These are phyloP conservation scores for Xanthoconium purpureum DNA, from an alignment of 768 basidiomycete genomes.

Conservation along the genomic window DNA sequence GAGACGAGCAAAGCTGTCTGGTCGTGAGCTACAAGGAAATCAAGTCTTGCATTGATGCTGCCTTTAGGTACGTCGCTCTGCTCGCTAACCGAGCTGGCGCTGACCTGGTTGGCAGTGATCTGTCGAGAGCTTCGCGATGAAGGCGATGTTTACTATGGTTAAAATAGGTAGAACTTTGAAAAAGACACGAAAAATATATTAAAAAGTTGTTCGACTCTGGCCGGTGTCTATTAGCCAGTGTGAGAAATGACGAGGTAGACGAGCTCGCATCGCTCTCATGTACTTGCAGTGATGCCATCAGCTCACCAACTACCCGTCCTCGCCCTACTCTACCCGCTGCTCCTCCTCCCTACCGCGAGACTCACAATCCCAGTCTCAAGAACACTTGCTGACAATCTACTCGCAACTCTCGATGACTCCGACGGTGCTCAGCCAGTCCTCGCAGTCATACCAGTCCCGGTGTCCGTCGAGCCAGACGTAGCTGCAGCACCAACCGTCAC, in stretches of 20 bases:
- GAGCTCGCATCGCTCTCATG: neutral
- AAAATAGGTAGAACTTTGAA: conserved; percentile 73
- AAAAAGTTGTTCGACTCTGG: conserved; percentile 23
- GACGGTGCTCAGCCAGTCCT: conserved; percentile 62
- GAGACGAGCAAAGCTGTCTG: conserved; percentile 95
- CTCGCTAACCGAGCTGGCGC: neutral
- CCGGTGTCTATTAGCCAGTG: neutral
- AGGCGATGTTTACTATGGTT: conserved; percentile 5
- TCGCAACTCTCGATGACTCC: conserved; percentile 65
- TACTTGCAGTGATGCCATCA: conserved; percentile 17
- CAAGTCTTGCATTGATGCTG: conserved; percentile 78
- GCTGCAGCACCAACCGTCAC: neutral
- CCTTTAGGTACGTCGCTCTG: conserved; percentile 63
- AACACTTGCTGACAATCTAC: conserved; percentile 59
- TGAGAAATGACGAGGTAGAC: conserved; percentile 5
- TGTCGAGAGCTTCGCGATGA: conserved; percentile 32
- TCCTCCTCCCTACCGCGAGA: conserved; percentile 72
- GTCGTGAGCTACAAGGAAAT: conserved; percentile 93
- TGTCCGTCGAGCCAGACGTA: conserved; percentile 20
- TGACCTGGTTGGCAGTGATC: conserved; percentile 39
- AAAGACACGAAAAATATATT: conserved; percentile 52
- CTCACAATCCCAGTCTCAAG: conserved; percentile 65
- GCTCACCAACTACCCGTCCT: conserved; percentile 60
- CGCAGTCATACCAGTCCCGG: conserved; percentile 58
- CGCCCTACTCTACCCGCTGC: conserved; percentile 63